Percentiles rank a stretch among this genome's conserved stretches.
Evolutionary conservation across 495 filamentous ascomycete species (phyloP).

Genomic region (Penicillium robsamsonii): DNA sequence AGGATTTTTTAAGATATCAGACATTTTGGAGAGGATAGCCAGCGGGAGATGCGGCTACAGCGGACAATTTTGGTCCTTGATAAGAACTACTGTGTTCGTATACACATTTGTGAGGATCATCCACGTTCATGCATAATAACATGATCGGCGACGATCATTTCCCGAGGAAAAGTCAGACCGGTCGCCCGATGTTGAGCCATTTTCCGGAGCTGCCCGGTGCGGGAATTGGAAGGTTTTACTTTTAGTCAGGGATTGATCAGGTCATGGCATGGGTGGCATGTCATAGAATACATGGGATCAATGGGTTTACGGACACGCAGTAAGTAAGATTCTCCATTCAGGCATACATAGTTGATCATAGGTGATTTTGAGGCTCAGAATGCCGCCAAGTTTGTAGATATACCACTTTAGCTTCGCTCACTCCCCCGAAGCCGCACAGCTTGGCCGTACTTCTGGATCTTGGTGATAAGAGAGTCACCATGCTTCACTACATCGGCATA

Average conservation of each 20-base stretch:
- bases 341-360: constrained; percentile 11
- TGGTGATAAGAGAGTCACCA: constrained; percentile 94
- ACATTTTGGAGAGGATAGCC: constrained; percentile 1
- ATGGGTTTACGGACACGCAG: neutral
- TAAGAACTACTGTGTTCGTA: neutral
- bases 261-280: neutral
- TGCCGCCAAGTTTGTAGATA: constrained; percentile 2
- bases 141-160: constrained; percentile 13
- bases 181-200: constrained; percentile 15
- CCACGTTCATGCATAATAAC: neutral
- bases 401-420: constrained; percentile 62
- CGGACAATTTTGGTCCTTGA: neutral
- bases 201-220: constrained; percentile 10
- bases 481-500: constrained; percentile 97
- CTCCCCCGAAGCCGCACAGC: constrained; percentile 90
- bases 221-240: constrained; percentile 1
- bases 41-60: constrained; percentile 3
- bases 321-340: constrained; percentile 8
- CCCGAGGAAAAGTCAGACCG: constrained; percentile 20
- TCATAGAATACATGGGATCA: neutral
- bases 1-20: constrained; percentile 13
- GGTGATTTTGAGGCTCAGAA: constrained; percentile 8
- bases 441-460: constrained; percentile 98
- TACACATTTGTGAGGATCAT: neutral
- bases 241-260: constrained; percentile 3